A percentile compares a stretch with the other conserved stretches of the same genome.
These are phyloP conservation scores for Fusarium domesticum DNA, from an alignment of 2,329 filamentous ascomycete species.

Conservation along the genomic window DNA sequence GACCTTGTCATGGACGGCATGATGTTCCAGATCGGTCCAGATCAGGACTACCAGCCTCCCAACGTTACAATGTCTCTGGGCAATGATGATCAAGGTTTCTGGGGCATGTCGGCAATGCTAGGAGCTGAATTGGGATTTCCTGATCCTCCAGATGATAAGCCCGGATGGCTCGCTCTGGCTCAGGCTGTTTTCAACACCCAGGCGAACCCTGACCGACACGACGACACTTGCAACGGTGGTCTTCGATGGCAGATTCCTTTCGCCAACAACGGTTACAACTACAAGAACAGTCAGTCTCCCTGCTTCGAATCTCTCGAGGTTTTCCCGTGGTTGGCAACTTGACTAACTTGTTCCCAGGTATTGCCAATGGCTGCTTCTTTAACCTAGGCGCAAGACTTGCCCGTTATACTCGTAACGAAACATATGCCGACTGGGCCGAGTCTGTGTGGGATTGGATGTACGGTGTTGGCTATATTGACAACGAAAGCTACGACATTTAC, in stretches of 20 bases:
- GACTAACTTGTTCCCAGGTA: constrained; percentile 31
- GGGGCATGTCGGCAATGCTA: constrained; percentile 62
- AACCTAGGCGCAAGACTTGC: constrained; percentile 67
- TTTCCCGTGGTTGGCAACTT: not conserved
- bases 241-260: constrained; percentile 75
- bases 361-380: constrained; percentile 62
- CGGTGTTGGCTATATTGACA: constrained; percentile 56
- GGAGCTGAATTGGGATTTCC: constrained; percentile 58
- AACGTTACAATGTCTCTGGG: constrained; percentile 53
- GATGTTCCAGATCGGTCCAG: constrained; percentile 51
- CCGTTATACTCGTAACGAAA: constrained; percentile 64
- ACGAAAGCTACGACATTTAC: constrained; percentile 55
- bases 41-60: constrained; percentile 54
- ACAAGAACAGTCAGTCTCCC: constrained; percentile 60
- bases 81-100: constrained; percentile 66
- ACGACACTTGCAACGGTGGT: constrained; percentile 54
- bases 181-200: constrained; percentile 62
- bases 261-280: constrained; percentile 72
- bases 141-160: constrained; percentile 47
- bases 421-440: constrained; percentile 62
- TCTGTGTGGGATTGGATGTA: constrained; percentile 62
- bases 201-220: constrained; percentile 56
- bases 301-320: not conserved
- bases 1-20: constrained; percentile 49
- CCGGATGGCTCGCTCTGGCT: constrained; percentile 56